Evolutionary conservation across 2,329 filamentous ascomycete species (phyloP), one percentile per base, ranked within the genome.

Genomic region (Fusarium tanahbumbuense): DNA sequence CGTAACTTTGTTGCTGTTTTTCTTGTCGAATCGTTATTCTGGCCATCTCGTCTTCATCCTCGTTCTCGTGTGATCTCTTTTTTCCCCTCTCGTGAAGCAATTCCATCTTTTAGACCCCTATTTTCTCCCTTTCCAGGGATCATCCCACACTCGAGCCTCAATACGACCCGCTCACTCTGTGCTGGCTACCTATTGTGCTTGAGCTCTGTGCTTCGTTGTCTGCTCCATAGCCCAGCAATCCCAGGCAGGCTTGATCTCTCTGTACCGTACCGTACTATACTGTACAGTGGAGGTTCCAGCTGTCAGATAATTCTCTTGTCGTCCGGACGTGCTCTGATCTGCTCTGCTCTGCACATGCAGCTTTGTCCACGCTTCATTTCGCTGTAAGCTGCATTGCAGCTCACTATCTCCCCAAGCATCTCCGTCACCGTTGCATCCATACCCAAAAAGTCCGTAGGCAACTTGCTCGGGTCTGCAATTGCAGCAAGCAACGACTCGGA

Each of bases 391-490:
- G 49, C 57, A 70, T 53, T 59, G 50, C 50, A 69, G 53, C 68
- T 64, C 67, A 68, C 47, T 65, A 42, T 53, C 34, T 53, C 49
- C 25, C n/a, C 50, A 58, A 70, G 61, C 57, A 74, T 67, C 67
- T 60, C 66, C 72, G 59, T 64, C 65, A 64, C 62, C 30, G 46
- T 59, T 59, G 48, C 54, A 56, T 52, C 55, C 58, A 60, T 64
- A 56, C 53, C 34, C 54, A 70, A 56, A 37, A 58, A 66, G 34
- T 53, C 49, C 49, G 23, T 41, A 53, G 34, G 28, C 32, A 41
- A 25, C 18, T 47, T 47, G 18, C 18, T n/a, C 34, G 10, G 45
- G 45, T 47, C 45, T 41, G 22, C 32, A 53, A 40, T 41, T 53
- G 27, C 23, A 37, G 56, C 47, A 42, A 37, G 57, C 47, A 42